phyloP scores from a whole-genome alignment of 306 rosid genomes.

The Argentina anserina region DNA sequence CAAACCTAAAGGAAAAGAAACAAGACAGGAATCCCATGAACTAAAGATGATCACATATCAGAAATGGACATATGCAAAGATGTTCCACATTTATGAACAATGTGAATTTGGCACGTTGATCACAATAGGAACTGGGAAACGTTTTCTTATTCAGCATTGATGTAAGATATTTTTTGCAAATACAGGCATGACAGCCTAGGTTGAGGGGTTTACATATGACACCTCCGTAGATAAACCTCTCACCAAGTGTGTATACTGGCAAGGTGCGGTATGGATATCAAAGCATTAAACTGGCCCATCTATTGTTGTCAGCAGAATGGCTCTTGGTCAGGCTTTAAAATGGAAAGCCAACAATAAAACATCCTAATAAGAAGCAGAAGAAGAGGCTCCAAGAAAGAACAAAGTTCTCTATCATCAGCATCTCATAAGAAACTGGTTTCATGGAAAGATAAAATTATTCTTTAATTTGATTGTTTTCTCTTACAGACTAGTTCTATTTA shows the following conservation, averaged over 20 bases:
- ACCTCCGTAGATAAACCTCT: neutral
- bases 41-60: neutral
- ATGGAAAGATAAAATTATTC: neutral
- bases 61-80: neutral
- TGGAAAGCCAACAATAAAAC: neutral
- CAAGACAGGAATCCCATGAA: neutral
- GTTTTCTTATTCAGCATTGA: neutral
- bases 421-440: neutral
- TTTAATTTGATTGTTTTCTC: neutral
- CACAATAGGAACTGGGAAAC: neutral
- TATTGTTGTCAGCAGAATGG: neutral
- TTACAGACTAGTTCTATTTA: no score
- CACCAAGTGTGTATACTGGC: neutral
- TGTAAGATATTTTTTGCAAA: neutral
- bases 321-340: neutral
- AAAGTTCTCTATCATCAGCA: neutral
- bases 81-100: neutral
- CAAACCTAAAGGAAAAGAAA: neutral
- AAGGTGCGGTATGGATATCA: neutral
- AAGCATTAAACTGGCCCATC: neutral
- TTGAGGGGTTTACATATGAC: neutral
- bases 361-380: neutral
- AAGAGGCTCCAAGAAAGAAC: neutral
- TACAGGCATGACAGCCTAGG: neutral
- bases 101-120: neutral